phyloP scores from a whole-genome alignment of 495 filamentous ascomycete species.

The Sabuloglossum arenarium region DNA sequence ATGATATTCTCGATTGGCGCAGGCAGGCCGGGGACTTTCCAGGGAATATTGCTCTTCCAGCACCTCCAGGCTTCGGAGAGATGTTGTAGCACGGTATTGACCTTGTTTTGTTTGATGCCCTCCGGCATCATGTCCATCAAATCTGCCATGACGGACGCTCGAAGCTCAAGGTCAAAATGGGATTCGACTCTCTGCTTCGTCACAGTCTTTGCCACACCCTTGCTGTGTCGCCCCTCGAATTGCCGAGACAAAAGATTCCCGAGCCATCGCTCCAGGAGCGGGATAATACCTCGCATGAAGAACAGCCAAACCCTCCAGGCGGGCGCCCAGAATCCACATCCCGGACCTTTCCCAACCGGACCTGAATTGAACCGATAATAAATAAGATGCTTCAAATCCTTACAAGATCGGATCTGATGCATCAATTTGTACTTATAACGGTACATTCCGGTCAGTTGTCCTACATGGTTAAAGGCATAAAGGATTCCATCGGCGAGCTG shows the following conservation, averaged over 20 bases:
- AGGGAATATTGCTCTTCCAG: slow-evolving; percentile 99
- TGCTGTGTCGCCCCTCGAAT: slow-evolving; percentile 97
- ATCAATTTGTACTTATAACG: slow-evolving; percentile 99
- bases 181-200: slow-evolving; percentile 98
- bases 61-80: slow-evolving; percentile 95
- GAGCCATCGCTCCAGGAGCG: slow-evolving; percentile 90
- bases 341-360: slow-evolving; percentile 91
- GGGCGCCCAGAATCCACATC: slow-evolving; percentile 98
- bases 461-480: slow-evolving; percentile 98
- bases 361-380: slow-evolving; percentile 99
- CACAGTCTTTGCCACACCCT: slow-evolving; percentile 97
- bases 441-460: slow-evolving; percentile 98
- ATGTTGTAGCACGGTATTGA: slow-evolving; percentile 95
- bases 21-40: slow-evolving; percentile 93
- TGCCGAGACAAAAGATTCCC: slow-evolving; percentile 92
- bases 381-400: slow-evolving; percentile 97
- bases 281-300: slow-evolving; percentile 98
- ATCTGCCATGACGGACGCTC: slow-evolving; percentile 96
- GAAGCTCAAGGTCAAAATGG: slow-evolving; percentile 93
- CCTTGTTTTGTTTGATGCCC: slow-evolving; percentile 98
- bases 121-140: slow-evolving; percentile 99
- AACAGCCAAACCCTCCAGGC: slow-evolving; percentile 99
- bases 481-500: slow-evolving; percentile 96
- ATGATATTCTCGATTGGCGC: slow-evolving; percentile 98
- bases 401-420: slow-evolving; percentile 99